Percentiles rank a stretch among this genome's conserved stretches.
phyloP scores from a whole-genome alignment of 2,329 filamentous ascomycete genomes.

The Phyllosticta paracitricarpa region DNA sequence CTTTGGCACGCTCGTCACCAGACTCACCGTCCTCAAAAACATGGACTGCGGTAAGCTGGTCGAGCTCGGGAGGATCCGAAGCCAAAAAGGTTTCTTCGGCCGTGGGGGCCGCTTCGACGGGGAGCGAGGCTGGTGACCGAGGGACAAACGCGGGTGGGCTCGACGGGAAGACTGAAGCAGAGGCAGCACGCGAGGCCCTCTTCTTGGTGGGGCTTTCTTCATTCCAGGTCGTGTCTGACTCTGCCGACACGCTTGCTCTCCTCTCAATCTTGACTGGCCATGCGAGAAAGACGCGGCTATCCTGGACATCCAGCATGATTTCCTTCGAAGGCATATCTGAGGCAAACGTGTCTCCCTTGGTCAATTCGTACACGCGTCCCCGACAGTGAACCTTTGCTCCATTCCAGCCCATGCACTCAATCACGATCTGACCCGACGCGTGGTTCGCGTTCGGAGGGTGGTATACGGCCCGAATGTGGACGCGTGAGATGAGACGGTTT shows the following conservation, averaged over 20 bases:
- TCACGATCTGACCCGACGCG: constrained; percentile 69
- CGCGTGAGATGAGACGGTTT: constrained; percentile 83
- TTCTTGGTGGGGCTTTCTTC: constrained; percentile 46
- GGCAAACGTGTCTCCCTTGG: constrained; percentile 80
- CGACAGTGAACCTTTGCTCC: constrained; percentile 88
- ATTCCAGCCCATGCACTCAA: constrained; percentile 93
- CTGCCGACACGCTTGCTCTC: constrained; percentile 13
- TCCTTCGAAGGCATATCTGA: constrained; percentile 81
- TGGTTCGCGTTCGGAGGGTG: constrained; percentile 57
- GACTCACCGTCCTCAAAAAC: constrained; percentile 31
- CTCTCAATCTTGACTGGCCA: constrained; percentile 55
- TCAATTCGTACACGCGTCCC: constrained; percentile 73
- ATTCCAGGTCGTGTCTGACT: constrained; percentile 51
- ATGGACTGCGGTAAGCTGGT: constrained; percentile 15
- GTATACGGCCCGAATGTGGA: constrained; percentile 84
- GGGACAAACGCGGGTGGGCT: constrained; percentile 56
- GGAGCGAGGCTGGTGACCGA: constrained; percentile 65
- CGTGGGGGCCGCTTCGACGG: constrained; percentile 21
- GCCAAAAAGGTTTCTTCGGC: constrained; percentile 31
- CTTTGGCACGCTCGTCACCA: constrained; percentile 17
- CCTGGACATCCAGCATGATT: constrained; percentile 92
- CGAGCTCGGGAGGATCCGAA: constrained; percentile 25
- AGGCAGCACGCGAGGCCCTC: background rate
- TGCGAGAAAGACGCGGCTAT: constrained; percentile 76
- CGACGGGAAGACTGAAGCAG: constrained; percentile 42